Conservation (phyloP, 805 yeast genomes). For the Sporopachydermia quercuum region DNA sequence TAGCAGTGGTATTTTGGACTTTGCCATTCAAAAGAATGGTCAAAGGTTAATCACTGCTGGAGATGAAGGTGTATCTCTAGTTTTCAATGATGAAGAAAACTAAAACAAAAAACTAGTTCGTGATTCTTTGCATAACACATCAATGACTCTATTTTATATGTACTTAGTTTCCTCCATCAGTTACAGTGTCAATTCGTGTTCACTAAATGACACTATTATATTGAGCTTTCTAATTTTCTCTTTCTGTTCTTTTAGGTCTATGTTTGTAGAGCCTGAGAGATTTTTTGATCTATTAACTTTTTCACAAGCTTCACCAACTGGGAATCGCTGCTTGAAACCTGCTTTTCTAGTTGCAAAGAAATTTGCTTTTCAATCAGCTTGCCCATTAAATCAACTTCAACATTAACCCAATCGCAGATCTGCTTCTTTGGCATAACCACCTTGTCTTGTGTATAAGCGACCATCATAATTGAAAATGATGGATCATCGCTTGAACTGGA, state of each 20-base stretch:
- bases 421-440: conserved; percentile 59
- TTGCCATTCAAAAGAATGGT: conserved; percentile 52
- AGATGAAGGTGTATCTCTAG: conserved; percentile 86
- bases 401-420: conserved; percentile 56
- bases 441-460: conserved; percentile 74
- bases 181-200: too few relatives aligned
- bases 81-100: conserved; percentile 31
- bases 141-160: too few relatives aligned
- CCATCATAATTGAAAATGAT: conserved; percentile 76
- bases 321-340: conserved; percentile 33
- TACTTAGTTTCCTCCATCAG: too few relatives aligned
- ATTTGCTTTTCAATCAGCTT: conserved; percentile 85
- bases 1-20: conserved; percentile 85
- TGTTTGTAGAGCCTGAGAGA: too few relatives aligned
- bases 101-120: too few relatives aligned
- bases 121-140: too few relatives aligned
- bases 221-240: too few relatives aligned
- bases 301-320: conserved; percentile 35
- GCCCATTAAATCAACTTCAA: conserved; percentile 92
- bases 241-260: too few relatives aligned
- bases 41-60: conserved; percentile 78
- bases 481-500: conserved; percentile 30
- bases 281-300: too few relatives aligned
- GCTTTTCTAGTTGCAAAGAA: conserved; percentile 35
- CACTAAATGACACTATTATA: too few relatives aligned